Evolutionary conservation across 2,329 filamentous ascomycete genomes (phyloP), one percentile per base, ranked within the genome.

Genomic region (Cordyceps farinosa): DNA sequence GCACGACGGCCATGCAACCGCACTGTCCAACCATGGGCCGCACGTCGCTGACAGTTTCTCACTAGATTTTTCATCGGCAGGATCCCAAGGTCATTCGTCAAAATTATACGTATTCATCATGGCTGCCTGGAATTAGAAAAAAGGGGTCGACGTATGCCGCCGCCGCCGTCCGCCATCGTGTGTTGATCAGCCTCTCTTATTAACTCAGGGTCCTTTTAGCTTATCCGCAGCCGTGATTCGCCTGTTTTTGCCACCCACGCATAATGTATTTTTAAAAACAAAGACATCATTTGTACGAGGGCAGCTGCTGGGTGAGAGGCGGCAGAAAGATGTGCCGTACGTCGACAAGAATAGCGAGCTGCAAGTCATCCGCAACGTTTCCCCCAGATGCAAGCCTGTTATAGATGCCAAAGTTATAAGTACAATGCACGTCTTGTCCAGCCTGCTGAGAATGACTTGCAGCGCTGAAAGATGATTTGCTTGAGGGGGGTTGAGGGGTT

Each of bases 11-110:
- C 42, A 22, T 10, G 22, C 6, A 5, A n/a, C 44, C 47, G 27
- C 47, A 32, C 29, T 13, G 47, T 32, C 47, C 47, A 50, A 50
- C 47, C 47, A 50, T 13, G 11, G 29, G 22, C 15, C 11, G 3
- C 47, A 4, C 4, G 47, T 50, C 13, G 38, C 38, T 32, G 29
- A 56, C 40, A 15, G 22, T 29, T 51, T 17, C 3, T n/a, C 5
- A 11, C 44, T 47, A 17, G n/a, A 47, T 22, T 22, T 22, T 22
- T 27, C 1, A n/a, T 51, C 11, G 27, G n/a, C 30, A 44, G n/a
- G 17, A 44, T 22, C 27, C 36, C 47, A 61, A 51, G 47, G 48
- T 61, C 47, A 61, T 61, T 61, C 45, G 57, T 61, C 57, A 52
- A 61, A 61, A 61, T 44, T 34, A 53, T 36, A 57, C 30, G 11